Base-by-base conservation (phyloP, 208 protist genomes). In the Spongospora subterranea region DNA sequence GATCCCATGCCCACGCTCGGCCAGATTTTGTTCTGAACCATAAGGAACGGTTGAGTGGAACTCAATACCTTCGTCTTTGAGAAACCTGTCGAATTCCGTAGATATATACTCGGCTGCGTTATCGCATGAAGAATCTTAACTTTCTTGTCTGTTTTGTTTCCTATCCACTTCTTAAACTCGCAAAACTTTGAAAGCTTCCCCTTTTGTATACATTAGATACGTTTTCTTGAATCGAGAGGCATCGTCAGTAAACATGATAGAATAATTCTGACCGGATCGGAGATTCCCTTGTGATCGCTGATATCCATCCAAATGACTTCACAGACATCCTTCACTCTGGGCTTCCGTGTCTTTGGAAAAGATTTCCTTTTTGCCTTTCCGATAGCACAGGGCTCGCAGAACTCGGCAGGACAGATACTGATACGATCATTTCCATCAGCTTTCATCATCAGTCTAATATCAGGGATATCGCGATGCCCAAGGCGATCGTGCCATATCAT, bases 281-380 rank as follows among this genome's bases (percentile, higher is more conserved):
- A n/a, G 35, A 40, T 35, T 13, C 11, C 6, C 71, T 20, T 6
- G 71, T 82, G 35, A 43, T 82, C 17, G 71, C 6, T 13, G 17
- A 35, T n/a, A 82, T 43, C 35, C 71, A n/a, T 82, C 71, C 6
- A 82, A 82, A 82, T 82, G 35, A n/a, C n/a, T n/a, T n/a, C n/a
- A 6, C n/a, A 45, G 17, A 35, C 17, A 40, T 82, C 71, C 6
- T 45, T 35, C 35, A 82, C 11, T 82, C 35, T 43, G 11, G 71
- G n/a, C n/a, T 82, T 82, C n/a, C 35, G 6, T 13, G 6, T 82
- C 40, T 6, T 6, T 6, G 17, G 35, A 43, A 40, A 82, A 43
- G 71, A n/a, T 82, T 6, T 35, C 71, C 35, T 43, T 35, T 43
- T 35, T n/a, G n/a, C n/a, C n/a, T 82, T 82, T 35, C 35, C 71